phyloP scores from a whole-genome alignment of 805 yeast species.

The Yarrowia sp. region DNA sequence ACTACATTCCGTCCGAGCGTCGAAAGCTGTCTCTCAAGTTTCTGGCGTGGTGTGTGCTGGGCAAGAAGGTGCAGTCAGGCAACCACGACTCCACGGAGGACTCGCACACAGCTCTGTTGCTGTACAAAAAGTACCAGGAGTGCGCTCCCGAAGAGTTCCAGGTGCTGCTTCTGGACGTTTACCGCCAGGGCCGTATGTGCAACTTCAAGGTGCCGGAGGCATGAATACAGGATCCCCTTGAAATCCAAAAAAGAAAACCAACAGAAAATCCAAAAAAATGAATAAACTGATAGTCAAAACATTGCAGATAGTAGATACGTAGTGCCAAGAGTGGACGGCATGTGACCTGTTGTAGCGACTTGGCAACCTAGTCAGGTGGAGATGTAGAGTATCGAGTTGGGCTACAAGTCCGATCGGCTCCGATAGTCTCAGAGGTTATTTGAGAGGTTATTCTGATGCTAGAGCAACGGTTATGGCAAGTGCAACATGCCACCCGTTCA shows the following conservation, averaged over 20 bases:
- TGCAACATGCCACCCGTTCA: no score
- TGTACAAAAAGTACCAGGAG: slow-evolving; percentile 71
- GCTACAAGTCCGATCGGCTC: background rate
- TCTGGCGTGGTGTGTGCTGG: slow-evolving; percentile 74
- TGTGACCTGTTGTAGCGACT: background rate
- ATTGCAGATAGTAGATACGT: background rate
- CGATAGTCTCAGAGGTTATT: background rate
- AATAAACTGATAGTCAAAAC: slow-evolving; percentile 24
- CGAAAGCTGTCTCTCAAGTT: slow-evolving; percentile 82
- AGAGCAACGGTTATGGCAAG: background rate
- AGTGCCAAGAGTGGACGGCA: background rate
- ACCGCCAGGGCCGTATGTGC: slow-evolving; percentile 44
- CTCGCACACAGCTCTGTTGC: slow-evolving; percentile 77
- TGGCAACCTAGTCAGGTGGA: background rate
- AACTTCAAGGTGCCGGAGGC: slow-evolving; percentile 41
- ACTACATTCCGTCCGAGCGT: slow-evolving; percentile 68
- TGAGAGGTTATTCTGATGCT: background rate
- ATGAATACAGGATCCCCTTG: background rate
- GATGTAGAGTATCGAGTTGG: background rate
- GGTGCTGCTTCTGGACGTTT: slow-evolving; percentile 59
- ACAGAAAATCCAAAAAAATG: slow-evolving; percentile 23
- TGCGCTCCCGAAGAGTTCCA: slow-evolving; percentile 60
- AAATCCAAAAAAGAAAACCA: slow-evolving; percentile 1
- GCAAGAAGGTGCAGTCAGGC: slow-evolving; percentile 78
- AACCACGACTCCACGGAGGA: slow-evolving; percentile 98